Evolutionary conservation across 371 early-diverging fungal species (phyloP).

Genomic region (Mucor mucedo): DNA sequence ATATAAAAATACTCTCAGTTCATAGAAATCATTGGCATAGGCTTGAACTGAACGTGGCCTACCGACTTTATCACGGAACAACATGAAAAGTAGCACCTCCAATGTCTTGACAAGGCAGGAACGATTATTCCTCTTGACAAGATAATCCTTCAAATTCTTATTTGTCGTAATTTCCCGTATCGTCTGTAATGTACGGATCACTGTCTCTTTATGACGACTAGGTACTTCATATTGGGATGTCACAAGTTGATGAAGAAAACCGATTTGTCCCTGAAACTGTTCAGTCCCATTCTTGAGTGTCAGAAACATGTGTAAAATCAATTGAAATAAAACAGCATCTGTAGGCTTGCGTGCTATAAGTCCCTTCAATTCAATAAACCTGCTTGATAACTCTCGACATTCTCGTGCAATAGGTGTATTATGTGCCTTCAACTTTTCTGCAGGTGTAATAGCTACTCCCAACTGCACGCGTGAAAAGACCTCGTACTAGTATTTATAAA

Average conservation of each 20-base stretch:
- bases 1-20: background rate
- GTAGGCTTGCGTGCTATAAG: background rate
- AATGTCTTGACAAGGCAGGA: background rate
- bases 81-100: background rate
- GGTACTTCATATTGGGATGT: background rate
- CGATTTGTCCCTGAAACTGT: background rate
- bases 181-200: no score
- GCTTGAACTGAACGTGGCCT: background rate
- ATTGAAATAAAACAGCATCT: conserved; percentile 10
- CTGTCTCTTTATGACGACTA: no score
- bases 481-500: conserved; percentile 35
- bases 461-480: conserved; percentile 45
- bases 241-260: background rate
- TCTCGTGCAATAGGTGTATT: conserved; percentile 21
- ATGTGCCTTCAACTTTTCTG: conserved; percentile 39
- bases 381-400: background rate
- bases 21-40: conserved; percentile 4
- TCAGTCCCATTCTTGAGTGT: conserved; percentile 1
- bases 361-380: background rate
- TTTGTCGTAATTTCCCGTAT: no score
- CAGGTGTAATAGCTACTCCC: conserved; percentile 35
- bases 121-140: background rate
- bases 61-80: background rate
- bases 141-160: background rate
- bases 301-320: conserved; percentile 11